Conservation (phyloP, 441 rosid genomes). For the Erodium chrysanthum region DNA sequence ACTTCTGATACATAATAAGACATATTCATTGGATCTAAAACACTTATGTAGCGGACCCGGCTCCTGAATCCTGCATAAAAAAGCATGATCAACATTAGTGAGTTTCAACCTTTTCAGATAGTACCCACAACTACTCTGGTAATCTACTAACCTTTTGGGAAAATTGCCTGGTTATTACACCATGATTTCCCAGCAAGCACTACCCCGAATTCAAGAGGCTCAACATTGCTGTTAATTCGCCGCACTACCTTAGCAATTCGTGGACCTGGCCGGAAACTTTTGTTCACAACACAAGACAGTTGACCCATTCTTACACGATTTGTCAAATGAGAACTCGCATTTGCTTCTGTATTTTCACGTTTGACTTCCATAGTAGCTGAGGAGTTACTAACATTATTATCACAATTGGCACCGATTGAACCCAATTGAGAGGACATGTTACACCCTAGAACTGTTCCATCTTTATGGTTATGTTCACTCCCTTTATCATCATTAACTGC, state of each 20-base stretch:
- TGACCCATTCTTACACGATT: slow-evolving; percentile 39
- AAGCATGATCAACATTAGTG: slow-evolving; percentile 19
- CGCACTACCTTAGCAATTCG: slow-evolving; percentile 97
- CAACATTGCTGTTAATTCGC: slow-evolving; percentile 91
- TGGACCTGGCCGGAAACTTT: slow-evolving; percentile 80
- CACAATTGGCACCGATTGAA: slow-evolving; percentile 25
- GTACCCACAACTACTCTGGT: background rate
- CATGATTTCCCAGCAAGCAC: slow-evolving; percentile 79
- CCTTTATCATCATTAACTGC: slow-evolving; percentile 25
- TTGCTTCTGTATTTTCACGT: slow-evolving; percentile 38
- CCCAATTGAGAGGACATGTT: slow-evolving; percentile 25
- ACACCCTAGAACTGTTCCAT: slow-evolving; percentile 27
- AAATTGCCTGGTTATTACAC: slow-evolving; percentile 82
- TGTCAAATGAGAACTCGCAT: slow-evolving; percentile 27
- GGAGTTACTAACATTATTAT: slow-evolving; percentile 28
- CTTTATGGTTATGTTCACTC: slow-evolving; percentile 25
- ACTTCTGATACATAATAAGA: slow-evolving; percentile 83
- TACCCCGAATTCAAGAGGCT: slow-evolving; percentile 65
- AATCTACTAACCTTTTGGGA: slow-evolving; percentile 62
- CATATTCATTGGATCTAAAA: slow-evolving; percentile 72
- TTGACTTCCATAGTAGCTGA: slow-evolving; percentile 28
- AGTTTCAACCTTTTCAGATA: background rate
- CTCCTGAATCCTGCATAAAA: slow-evolving; percentile 80
- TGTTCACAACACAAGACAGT: slow-evolving; percentile 59
- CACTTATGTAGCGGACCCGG: slow-evolving; percentile 67